Base-by-base conservation (phyloP, 228 moss, liverwort and hornwort species). In the Sphagnum fallax region DNA sequence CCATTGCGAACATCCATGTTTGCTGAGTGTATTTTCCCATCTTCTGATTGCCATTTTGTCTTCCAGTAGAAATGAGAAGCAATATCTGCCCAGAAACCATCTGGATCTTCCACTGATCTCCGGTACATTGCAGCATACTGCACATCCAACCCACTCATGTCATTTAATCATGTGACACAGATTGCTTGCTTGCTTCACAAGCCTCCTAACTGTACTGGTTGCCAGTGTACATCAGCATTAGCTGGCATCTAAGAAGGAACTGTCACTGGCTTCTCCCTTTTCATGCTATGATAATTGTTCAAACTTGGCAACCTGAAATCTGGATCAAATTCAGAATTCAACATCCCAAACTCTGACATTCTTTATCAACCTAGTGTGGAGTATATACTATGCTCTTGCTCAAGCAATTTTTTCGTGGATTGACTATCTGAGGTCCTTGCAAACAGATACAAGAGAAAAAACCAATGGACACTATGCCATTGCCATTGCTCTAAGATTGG, bases 51-150 rank as follows among this genome's bases (percentile, higher is more conserved):
- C 87, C 93, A 93, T 75, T 75, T 83, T 53, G 78, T 79, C 77
- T 93, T 91, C 97, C 97, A 97, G 75, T 76, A 88, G 65, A 97
- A 97, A 11, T 79, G 75, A 47, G 91, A 83, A 9, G 93, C 97
- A 47, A 91, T 83, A 48, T 90, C 88, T 48, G 76, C 76, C 97
- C 97, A 97, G 65, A 97, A 97, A 50, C 81, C 80, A 73, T 93
- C 97, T 4, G 97, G 93, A 14, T 97, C 91, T 75, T 87, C 85
- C 2, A 97, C 80, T 15, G 97, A 97, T 78, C 78, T 74, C 82
- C 81, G 82, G 77, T 97, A 97, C 82, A 97, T 71, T 15, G 68
- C 70, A 63, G 91, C 88, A 77, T 97, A 97, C 97, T 93, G 90
- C 85, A 78, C 68, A 66, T 69, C 66, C 77, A 72, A 52, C 18